phyloP scores from a whole-genome alignment of 2,329 filamentous ascomycete species.

The Diaporthe citri region DNA sequence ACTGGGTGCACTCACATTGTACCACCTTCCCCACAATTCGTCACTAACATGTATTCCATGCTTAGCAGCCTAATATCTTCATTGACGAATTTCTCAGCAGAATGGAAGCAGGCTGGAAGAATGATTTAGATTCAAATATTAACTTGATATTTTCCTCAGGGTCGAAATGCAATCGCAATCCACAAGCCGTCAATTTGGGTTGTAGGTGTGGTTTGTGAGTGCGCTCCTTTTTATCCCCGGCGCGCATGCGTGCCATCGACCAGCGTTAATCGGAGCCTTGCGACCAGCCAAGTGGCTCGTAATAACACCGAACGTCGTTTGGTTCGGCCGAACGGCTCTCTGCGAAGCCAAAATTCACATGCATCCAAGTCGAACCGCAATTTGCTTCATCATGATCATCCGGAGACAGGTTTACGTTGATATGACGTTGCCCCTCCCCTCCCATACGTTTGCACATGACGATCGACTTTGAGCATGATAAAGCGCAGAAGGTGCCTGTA shows the following conservation, averaged over 20 bases:
- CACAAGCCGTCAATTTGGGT: too few species aligned
- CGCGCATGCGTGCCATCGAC: too few species aligned
- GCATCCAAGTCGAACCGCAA: not conserved
- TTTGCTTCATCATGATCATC: not conserved
- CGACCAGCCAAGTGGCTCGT: not conserved
- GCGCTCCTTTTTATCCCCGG: too few species aligned
- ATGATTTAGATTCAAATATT: too few species aligned
- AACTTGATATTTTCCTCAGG: too few species aligned
- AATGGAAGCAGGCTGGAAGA: too few species aligned
- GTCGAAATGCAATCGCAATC: fast-evolving
- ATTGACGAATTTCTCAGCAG: too few species aligned
- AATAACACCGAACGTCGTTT: not conserved
- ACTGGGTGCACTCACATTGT: too few species aligned
- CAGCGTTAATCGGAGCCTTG: not conserved
- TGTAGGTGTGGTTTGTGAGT: too few species aligned
- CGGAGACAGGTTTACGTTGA: not conserved
- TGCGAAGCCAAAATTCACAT: not conserved
- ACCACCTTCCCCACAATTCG: too few species aligned
- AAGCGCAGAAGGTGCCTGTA: not conserved
- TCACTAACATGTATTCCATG: too few species aligned
- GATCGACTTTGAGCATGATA: not conserved
- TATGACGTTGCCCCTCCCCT: not conserved
- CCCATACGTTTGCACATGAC: not conserved
- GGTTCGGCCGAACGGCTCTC: not conserved
- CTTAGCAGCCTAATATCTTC: too few species aligned